These are phyloP conservation scores for Trichosporon asahii DNA, from an alignment of 1,284 basidiomycete species.

Conservation along the genomic window DNA sequence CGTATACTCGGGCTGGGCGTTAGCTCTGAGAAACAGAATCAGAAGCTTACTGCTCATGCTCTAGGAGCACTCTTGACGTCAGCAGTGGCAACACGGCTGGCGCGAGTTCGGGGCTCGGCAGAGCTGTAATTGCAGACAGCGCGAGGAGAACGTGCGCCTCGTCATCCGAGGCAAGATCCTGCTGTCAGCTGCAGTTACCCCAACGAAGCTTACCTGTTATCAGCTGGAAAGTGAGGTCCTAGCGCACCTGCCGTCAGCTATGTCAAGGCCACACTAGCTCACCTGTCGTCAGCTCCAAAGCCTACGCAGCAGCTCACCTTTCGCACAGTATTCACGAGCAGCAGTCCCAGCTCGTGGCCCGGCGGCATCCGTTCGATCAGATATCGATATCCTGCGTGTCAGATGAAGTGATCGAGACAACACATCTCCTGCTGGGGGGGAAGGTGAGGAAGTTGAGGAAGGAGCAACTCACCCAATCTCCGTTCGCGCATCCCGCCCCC, in stretches of 20 bases:
- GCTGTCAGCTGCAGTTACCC: background rate
- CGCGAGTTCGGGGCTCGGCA: constrained; percentile 39
- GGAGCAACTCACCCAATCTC: constrained; percentile 34
- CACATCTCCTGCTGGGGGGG: too few relatives aligned
- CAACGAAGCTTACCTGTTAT: background rate
- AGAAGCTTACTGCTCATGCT: constrained; percentile 34
- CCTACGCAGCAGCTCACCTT: constrained; percentile 33
- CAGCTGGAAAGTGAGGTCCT: background rate
- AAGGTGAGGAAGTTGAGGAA: too few relatives aligned
- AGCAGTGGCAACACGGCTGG: constrained; percentile 45
- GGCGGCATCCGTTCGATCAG: constrained; percentile 37
- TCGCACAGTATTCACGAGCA: constrained; percentile 49
- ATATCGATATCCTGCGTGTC: constrained; percentile 41
- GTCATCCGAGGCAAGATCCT: constrained; percentile 40
- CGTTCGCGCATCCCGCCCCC: constrained; percentile 33
- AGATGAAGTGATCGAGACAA: too few relatives aligned
- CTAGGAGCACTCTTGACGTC: constrained; percentile 27
- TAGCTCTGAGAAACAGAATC: background rate
- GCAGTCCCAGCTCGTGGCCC: constrained; percentile 41
- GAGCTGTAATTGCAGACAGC: constrained; percentile 36
- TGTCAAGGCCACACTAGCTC: background rate
- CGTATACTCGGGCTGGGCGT: constrained; percentile 32
- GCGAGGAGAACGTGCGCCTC: constrained; percentile 37
- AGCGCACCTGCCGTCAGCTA: background rate
- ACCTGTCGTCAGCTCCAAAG: background rate